Conservation (phyloP, 2,329 filamentous ascomycete genomes). For the Grosmannia huntii region DNA sequence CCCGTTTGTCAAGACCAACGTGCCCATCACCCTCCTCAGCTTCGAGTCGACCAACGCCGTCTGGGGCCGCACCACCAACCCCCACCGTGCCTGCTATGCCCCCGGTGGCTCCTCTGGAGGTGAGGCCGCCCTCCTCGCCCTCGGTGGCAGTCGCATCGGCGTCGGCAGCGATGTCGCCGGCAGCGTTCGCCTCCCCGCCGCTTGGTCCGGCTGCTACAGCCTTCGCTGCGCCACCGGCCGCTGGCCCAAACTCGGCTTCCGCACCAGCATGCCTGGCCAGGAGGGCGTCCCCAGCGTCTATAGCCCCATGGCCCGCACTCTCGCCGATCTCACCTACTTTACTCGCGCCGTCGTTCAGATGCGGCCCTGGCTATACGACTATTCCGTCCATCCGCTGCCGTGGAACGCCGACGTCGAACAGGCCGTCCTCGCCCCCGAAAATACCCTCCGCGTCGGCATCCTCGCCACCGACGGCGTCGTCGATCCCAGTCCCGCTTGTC, state of each 20-base stretch:
- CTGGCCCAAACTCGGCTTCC: slow-evolving; percentile 76
- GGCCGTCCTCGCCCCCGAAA: slow-evolving; percentile 45
- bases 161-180: slow-evolving; percentile 87
- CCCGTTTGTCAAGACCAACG: slow-evolving; percentile 85
- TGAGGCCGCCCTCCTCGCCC: slow-evolving; percentile 69
- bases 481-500: slow-evolving; percentile 74
- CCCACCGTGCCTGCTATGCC: slow-evolving; percentile 71
- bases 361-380: slow-evolving; percentile 82
- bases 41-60: slow-evolving; percentile 70
- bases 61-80: slow-evolving; percentile 75
- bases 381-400: slow-evolving; percentile 69
- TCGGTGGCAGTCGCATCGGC: slow-evolving; percentile 66
- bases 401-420: slow-evolving; percentile 55
- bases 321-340: slow-evolving; percentile 77
- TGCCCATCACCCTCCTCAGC: slow-evolving; percentile 74
- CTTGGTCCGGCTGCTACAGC: slow-evolving; percentile 82
- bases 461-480: slow-evolving; percentile 73
- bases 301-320: slow-evolving; percentile 80
- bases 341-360: slow-evolving; percentile 64
- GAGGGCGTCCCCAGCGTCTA: slow-evolving; percentile 83
- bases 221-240: slow-evolving; percentile 77
- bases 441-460: slow-evolving; percentile 56
- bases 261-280: slow-evolving; percentile 83
- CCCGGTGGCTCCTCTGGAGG: slow-evolving; percentile 84
- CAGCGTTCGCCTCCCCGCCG: slow-evolving; percentile 73